A percentile compares a stretch with the other conserved stretches of the same genome.
These are phyloP conservation scores for Capsella rubella DNA, from an alignment of 441 rosid species.

Conservation along the genomic window DNA sequence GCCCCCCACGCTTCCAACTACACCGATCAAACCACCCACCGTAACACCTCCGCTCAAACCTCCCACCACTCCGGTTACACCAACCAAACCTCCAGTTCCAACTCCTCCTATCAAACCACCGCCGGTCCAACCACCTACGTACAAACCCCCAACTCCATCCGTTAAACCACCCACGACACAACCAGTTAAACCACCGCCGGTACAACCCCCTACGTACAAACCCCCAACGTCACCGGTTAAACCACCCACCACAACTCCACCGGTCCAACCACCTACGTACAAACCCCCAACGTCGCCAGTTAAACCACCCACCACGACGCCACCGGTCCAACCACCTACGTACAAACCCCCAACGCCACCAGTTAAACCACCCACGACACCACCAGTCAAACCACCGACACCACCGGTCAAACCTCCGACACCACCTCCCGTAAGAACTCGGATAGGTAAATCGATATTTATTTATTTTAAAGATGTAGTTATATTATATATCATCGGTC, in stretches of 20 bases:
- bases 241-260: constrained; percentile 30
- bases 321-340: constrained; percentile 37
- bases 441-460: constrained; percentile 34
- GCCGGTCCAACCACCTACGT: constrained; percentile 13
- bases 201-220: constrained; percentile 37
- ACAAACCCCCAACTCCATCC: constrained; percentile 24
- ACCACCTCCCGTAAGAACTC: constrained; percentile 37
- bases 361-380: constrained; percentile 28
- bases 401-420: constrained; percentile 35
- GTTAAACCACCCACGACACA: constrained; percentile 16
- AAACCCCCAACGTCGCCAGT: constrained; percentile 29
- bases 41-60: constrained; percentile 35
- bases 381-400: constrained; percentile 13
- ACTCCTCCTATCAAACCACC: constrained; percentile 31
- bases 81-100: constrained; percentile 37
- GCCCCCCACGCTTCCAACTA: constrained; percentile 40
- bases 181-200: constrained; percentile 27
- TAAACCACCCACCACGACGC: constrained; percentile 4
- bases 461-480: background rate
- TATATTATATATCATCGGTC: background rate
- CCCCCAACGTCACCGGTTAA: constrained; percentile 31
- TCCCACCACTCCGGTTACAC: constrained; percentile 38
- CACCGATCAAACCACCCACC: constrained; percentile 43
- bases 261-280: constrained; percentile 26
- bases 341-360: constrained; percentile 34